phyloP scores from a whole-genome alignment of 495 filamentous ascomycete genomes.

The Xylaria venustula region DNA sequence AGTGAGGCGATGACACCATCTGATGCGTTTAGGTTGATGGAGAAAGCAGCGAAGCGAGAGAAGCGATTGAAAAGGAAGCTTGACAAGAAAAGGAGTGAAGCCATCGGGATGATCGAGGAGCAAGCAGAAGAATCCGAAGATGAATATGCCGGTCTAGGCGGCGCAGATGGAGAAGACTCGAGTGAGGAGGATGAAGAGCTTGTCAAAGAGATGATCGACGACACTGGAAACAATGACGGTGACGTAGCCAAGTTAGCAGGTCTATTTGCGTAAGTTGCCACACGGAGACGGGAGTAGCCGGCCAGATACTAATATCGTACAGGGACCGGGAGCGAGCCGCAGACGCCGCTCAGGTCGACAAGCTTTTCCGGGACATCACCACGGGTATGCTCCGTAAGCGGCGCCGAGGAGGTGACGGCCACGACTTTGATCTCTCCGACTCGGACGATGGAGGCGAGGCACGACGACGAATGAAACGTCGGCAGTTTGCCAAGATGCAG shows the following conservation, averaged over 20 bases:
- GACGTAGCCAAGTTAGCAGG: constrained; percentile 81
- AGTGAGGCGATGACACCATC: constrained; percentile 11
- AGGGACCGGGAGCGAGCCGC: constrained; percentile 64
- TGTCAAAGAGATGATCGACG: constrained; percentile 86
- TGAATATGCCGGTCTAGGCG: constrained; percentile 93
- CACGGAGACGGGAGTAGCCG: constrained; percentile 13
- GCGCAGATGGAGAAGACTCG: constrained; percentile 83
- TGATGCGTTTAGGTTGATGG: constrained; percentile 71
- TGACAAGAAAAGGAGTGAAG: constrained; percentile 84
- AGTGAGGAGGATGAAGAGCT: constrained; percentile 62
- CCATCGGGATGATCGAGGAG: constrained; percentile 83
- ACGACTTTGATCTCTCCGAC: constrained; percentile 80
- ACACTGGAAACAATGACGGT: constrained; percentile 63
- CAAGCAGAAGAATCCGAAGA: constrained; percentile 97
- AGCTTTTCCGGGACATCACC: constrained; percentile 88
- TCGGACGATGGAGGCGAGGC: constrained; percentile 81
- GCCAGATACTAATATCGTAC: neutral
- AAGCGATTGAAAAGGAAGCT: constrained; percentile 56
- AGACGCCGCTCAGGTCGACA: constrained; percentile 82
- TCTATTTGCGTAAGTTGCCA: constrained; percentile 76
- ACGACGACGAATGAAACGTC: constrained; percentile 74
- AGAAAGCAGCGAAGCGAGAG: constrained; percentile 59
- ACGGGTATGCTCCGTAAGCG: constrained; percentile 81
- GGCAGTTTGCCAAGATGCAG: constrained; percentile 88
- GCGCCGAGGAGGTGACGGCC: constrained; percentile 53